Evolutionary conservation across 768 basidiomycete genomes (phyloP).

Genomic region (Russula earlei): DNA sequence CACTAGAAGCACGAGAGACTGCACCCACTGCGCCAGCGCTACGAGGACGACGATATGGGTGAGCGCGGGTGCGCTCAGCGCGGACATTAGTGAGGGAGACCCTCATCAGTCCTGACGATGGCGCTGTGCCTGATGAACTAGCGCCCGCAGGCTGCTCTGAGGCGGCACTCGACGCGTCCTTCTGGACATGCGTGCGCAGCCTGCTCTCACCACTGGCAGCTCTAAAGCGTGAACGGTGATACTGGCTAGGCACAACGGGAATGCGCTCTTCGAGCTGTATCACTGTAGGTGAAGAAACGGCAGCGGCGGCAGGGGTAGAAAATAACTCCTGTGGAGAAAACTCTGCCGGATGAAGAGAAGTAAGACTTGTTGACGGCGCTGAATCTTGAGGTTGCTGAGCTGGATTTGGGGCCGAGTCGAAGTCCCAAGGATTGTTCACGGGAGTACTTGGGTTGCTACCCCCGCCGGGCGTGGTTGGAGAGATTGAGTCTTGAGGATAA

Average conservation of each 20-base stretch:
- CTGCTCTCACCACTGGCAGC: conserved; percentile 16
- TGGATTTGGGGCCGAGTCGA: conserved; percentile 8
- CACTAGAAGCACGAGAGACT: background rate
- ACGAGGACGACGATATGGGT: conserved; percentile 19
- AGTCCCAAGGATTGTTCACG: conserved; percentile 19
- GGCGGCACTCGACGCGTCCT: conserved; percentile 7
- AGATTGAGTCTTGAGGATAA: conserved; percentile 15
- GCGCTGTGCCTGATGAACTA: background rate
- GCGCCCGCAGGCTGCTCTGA: conserved; percentile 11
- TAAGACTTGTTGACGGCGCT: background rate
- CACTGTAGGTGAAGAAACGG: conserved; percentile 12
- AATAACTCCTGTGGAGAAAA: conserved; percentile 16
- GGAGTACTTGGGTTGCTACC: conserved; percentile 18
- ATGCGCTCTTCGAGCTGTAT: conserved; percentile 20
- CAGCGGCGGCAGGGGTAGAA: conserved; percentile 3
- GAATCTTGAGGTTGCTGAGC: conserved; percentile 9
- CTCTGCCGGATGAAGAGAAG: conserved; percentile 16
- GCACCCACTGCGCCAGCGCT: conserved; percentile 8
- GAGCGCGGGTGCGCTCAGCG: conserved; percentile 13
- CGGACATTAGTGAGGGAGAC: conserved; percentile 9
- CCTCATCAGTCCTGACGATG: conserved; percentile 14
- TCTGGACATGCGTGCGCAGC: conserved; percentile 10
- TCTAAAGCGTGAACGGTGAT: conserved; percentile 15
- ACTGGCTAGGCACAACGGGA: conserved; percentile 18
- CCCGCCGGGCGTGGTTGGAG: conserved; percentile 16